These are phyloP conservation scores for Bauhinia variegata DNA, from an alignment of 306 rosid genomes.

Conservation along the genomic window DNA sequence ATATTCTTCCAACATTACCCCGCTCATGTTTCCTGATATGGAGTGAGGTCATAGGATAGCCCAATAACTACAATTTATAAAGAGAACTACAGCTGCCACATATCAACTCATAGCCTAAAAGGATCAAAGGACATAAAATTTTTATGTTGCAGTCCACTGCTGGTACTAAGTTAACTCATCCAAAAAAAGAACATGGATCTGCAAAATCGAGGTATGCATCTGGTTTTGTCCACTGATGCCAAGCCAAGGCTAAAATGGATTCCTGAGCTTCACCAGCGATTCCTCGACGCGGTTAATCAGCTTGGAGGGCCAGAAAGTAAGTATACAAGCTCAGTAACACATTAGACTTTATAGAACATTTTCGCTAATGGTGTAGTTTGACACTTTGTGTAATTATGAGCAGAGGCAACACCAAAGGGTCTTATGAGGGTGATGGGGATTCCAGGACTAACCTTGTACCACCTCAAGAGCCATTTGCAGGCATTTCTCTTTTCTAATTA, in stretches of 20 bases:
- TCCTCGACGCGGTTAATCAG: slow-evolving; percentile 76
- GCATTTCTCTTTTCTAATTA: slow-evolving; percentile 43
- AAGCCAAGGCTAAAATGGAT: slow-evolving; percentile 98
- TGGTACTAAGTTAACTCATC: slow-evolving; percentile 29
- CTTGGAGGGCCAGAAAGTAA: slow-evolving; percentile 95
- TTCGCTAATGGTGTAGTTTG: slow-evolving; percentile 12
- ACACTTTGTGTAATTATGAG: slow-evolving; percentile 24
- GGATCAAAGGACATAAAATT: slow-evolving; percentile 36
- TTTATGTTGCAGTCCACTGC: slow-evolving; percentile 44
- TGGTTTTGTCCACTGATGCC: slow-evolving; percentile 90
- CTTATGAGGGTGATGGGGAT: slow-evolving; percentile 88
- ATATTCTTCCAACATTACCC: slow-evolving; percentile 95
- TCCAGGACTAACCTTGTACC: slow-evolving; percentile 92
- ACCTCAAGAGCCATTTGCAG: slow-evolving; percentile 99
- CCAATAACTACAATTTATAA: slow-evolving; percentile 62
- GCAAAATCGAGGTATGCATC: slow-evolving; percentile 71
- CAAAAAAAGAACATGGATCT: slow-evolving; percentile 45
- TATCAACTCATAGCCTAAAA: slow-evolving; percentile 43
- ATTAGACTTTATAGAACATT: background rate
- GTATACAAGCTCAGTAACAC: slow-evolving; percentile 37
- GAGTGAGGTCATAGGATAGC: slow-evolving; percentile 79
- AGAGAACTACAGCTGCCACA: slow-evolving; percentile 57
- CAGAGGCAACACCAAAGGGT: slow-evolving; percentile 98
- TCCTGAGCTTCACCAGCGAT: slow-evolving; percentile 84
- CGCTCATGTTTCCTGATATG: slow-evolving; percentile 95